Evolutionary conservation across 2,329 filamentous ascomycete genomes (phyloP).

Genomic region (Thelonectria olida): DNA sequence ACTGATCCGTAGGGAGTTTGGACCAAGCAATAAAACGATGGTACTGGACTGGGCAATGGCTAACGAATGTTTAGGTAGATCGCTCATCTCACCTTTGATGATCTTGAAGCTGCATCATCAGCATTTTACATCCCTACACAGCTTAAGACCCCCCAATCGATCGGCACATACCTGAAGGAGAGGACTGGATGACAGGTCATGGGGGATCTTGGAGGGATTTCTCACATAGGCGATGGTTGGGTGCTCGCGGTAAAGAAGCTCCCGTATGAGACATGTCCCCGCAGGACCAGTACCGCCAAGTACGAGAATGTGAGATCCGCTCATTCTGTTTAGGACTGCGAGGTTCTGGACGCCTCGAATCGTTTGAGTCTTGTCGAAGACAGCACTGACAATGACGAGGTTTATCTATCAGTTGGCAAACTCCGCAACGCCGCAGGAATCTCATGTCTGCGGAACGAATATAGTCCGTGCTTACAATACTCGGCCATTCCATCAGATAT

Average conservation of each 20-base stretch:
- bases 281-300: constrained; percentile 46
- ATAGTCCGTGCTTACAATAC: neutral
- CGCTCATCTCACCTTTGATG: constrained; percentile 1
- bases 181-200: constrained; percentile 10
- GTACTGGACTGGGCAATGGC: constrained; percentile 2
- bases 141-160: neutral
- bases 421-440: constrained; percentile 5
- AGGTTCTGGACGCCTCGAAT: neutral
- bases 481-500: neutral
- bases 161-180: constrained; percentile 14
- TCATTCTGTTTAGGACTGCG: neutral
- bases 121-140: neutral
- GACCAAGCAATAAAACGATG: neutral
- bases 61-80: neutral
- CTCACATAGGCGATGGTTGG: constrained; percentile 31
- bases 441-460: neutral
- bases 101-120: neutral
- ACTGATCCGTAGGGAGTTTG: neutral
- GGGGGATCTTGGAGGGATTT: constrained; percentile 15
- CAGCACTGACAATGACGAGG: constrained; percentile 2
- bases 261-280: constrained; percentile 43
- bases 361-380: neutral
- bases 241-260: constrained; percentile 42
- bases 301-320: constrained; percentile 32
- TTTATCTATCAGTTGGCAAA: neutral